Evolutionary conservation across 768 basidiomycete species (phyloP), one percentile per base, ranked within the genome.

Genomic region (Tulasnella sp.): DNA sequence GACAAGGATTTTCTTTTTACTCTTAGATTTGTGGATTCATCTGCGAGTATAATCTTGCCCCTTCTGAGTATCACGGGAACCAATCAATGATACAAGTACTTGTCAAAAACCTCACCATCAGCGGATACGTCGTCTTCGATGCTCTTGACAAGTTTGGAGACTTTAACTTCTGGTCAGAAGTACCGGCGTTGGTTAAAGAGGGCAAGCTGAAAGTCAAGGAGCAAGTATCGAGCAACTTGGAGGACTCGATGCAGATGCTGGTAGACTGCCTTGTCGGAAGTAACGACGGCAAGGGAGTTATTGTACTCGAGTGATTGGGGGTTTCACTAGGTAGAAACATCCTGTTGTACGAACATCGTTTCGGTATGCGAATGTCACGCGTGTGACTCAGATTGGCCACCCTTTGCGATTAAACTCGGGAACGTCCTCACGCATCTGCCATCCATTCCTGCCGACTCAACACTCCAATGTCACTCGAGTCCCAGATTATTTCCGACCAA

Each of bases 141-240:
- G 34, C 72, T 29, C n/a, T 68, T 36, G 42, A 78, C 34, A 70
- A 78, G 31, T 70, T 75, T 12, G 70, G 58, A n/a, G 74, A 64
- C 29, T 79, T 40, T 15, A 70, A 52, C 31, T 79, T 81, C 45
- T 67, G 80, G 39, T 34, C 42, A 2, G 71, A 34, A 15, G 42
- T 80, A 25, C 79, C 79, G 34, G 79, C 77, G 42, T 72, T 79
- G 71, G 78, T 79, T 78, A 79, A 79, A 68, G 22, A 29, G 39
- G 81, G 80, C 39, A 78, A 80, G 72, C 19, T 54, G 52, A 54
- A 54, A 25, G 52, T 54, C n/a, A 54, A 54, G 52, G 52, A 54
- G 22, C n/a, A 54, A 29, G 25, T 54, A 19, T 54, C 52, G 4
- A 54, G n/a, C n/a, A 54, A 54, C 52, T 19, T 54, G 22, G 52